Evolutionary conservation across 352 stramenopile species (phyloP), one percentile per base, ranked within the genome.

Genomic region (Globisporangium spinosum): DNA sequence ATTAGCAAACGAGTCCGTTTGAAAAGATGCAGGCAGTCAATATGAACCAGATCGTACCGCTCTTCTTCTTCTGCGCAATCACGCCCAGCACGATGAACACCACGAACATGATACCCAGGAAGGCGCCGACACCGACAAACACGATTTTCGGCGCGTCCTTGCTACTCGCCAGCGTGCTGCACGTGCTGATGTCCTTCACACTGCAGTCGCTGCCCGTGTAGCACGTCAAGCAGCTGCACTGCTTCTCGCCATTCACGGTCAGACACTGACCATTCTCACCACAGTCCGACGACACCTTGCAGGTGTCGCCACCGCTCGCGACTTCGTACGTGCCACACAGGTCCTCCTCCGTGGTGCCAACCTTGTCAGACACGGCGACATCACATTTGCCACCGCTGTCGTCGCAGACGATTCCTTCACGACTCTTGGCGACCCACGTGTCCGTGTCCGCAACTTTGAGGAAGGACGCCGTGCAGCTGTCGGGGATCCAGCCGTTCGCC

Each of bases 191-290:
- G 69, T 93, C 86, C 67, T 89, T 87, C 20, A 95, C 78, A 32
- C 81, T 91, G 77, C 87, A 95, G 58, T 89, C 76, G 5, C 70
- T 78, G n/a, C 87, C 87, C 13, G 80, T 91, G 77, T 89, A 95
- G 69, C 87, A 95, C 0, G 82, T 77, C 58, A 91, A 62, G 57
- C 87, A 95, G 61, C 64, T 82, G 78, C 87, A 95, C 47, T 78
- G 75, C 65, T 80, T 91, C 10, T 77, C 81, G 58, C 85, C 87
- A 43, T 89, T 80, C 6, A 77, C 73, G 7, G 75, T 72, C 25
- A 89, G 72, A 62, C 87, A 95, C 59, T 95, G 85, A 27, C 87
- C 87, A 53, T 95, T 89, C 43, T 75, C 69, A 15, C 84, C 85
- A 68, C 87, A 95, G 65, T 93, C 83, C 0, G 73, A 77, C 34